A percentile compares a stretch with the other conserved stretches of the same genome.
Conservation (phyloP, 345 rosid species). For the Carallia pectinifolia region DNA sequence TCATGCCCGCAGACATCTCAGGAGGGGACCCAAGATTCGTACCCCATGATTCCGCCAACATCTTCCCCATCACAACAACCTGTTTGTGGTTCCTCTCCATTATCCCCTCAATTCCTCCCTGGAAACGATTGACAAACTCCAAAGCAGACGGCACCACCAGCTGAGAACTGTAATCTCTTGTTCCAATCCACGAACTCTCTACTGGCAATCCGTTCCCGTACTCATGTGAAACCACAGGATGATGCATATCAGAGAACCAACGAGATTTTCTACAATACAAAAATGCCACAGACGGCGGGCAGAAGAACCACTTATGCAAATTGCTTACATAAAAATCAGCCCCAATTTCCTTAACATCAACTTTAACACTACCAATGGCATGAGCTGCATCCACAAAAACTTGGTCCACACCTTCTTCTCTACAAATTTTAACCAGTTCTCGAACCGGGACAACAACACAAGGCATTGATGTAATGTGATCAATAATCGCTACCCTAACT, state of each 20-base stretch:
- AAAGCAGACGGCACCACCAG: conserved; percentile 72
- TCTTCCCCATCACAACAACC: conserved; percentile 78
- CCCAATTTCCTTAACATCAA: conserved; percentile 82
- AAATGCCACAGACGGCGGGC: conserved; percentile 87
- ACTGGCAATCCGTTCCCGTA: conserved; percentile 83
- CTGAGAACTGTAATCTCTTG: conserved; percentile 88
- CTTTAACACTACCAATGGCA: conserved; percentile 81
- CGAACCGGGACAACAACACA: conserved; percentile 76
- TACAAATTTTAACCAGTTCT: conserved; percentile 76
- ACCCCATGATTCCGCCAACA: conserved; percentile 85
- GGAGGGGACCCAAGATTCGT: conserved; percentile 81
- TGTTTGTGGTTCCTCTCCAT: conserved; percentile 75
- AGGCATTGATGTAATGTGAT: conserved; percentile 94
- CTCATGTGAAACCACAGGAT: conserved; percentile 89
- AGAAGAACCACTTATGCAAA: conserved; percentile 92
- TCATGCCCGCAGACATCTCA: conserved; percentile 79
- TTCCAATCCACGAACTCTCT: conserved; percentile 95
- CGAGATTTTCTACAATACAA: conserved; percentile 60
- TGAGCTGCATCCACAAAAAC: conserved; percentile 95
- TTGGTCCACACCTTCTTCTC: conserved; percentile 84
- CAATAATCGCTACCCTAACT: conserved; percentile 84
- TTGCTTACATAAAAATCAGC: conserved; percentile 92
- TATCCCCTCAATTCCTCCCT: conserved; percentile 81
- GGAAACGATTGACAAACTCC: conserved; percentile 76
- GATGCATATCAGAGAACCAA: conserved; percentile 55